Evolutionary conservation across 116 monocot species (phyloP).

Genomic region (Posidonia oceanica): DNA sequence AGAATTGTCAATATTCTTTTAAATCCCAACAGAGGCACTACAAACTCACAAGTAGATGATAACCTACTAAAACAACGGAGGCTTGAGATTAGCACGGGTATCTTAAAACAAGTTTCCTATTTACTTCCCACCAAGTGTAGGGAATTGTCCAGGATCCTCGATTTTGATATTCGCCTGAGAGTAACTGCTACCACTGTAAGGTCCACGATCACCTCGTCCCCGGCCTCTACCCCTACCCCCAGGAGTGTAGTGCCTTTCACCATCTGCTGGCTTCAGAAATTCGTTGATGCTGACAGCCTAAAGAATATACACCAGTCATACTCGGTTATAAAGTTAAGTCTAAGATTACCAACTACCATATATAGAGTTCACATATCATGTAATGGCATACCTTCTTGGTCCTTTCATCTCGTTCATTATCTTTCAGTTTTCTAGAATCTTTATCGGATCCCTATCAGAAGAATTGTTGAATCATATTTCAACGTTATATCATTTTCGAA

Average conservation of each 20-base stretch:
- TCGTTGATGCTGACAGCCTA: conserved; percentile 37
- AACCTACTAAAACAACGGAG: not conserved
- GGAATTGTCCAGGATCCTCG: conserved; percentile 32
- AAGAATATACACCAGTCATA: not conserved
- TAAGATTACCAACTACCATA: not conserved
- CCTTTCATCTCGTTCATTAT: conserved; percentile 18
- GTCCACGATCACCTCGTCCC: conserved; percentile 10
- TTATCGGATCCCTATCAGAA: conserved; percentile 16
- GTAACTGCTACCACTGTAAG: conserved; percentile 4
- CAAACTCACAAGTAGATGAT: not conserved
- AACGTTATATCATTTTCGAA: not conserved
- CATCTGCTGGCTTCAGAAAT: conserved; percentile 38
- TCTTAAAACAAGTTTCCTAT: not conserved
- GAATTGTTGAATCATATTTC: not conserved
- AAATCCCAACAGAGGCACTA: not conserved
- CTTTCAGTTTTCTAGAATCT: conserved; percentile 9
- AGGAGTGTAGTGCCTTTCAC: conserved; percentile 18
- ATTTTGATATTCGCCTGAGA: conserved; percentile 8
- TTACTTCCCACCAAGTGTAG: conserved; percentile 27
- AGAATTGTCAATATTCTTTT: not conserved
- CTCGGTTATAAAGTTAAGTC: not conserved
- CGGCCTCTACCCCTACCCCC: conserved; percentile 22
- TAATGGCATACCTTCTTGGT: conserved; percentile 12
- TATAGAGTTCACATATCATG: not conserved
- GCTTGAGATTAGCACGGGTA: not conserved